Percentiles rank a stretch among this genome's conserved stretches.
Evolutionary conservation across 2,329 filamentous ascomycete species (phyloP).

Genomic region (Diaporthe destruens): DNA sequence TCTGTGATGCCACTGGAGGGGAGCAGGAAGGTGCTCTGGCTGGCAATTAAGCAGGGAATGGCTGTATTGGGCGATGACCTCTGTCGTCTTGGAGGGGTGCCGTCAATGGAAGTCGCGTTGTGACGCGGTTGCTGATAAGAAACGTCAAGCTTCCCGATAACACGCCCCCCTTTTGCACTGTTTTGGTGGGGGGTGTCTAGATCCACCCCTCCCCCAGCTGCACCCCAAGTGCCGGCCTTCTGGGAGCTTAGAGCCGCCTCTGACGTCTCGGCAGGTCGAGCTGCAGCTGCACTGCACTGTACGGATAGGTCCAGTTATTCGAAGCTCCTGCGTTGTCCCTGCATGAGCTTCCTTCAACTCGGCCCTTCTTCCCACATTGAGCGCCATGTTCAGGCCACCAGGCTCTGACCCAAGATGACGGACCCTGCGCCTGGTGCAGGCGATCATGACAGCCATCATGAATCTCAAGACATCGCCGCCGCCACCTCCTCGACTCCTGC

Average conservation of each 20-base stretch:
- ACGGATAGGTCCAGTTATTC: conserved; percentile 12
- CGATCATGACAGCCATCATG: conserved; percentile 33
- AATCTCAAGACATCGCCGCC: conserved; percentile 19
- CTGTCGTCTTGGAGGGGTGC: background rate
- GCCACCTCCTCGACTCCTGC: background rate
- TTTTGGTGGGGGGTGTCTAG: background rate
- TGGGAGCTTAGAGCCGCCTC: conserved; percentile 36
- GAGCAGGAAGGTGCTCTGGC: no score
- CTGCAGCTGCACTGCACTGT: background rate
- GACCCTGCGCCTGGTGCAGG: conserved; percentile 39
- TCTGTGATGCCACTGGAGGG: background rate
- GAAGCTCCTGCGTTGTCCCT: conserved; percentile 30
- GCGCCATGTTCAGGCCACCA: conserved; percentile 41
- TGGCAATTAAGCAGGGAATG: background rate
- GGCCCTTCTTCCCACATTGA: conserved; percentile 7
- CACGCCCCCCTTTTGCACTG: background rate
- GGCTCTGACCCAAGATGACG: conserved; percentile 41
- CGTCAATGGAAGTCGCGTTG: conserved; percentile 11
- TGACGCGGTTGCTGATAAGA: conserved; percentile 28
- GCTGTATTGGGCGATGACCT: background rate
- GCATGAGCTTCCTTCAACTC: conserved; percentile 32
- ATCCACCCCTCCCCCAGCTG: conserved; percentile 5
- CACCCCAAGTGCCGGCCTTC: background rate
- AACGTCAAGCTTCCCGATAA: background rate
- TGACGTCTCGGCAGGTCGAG: conserved; percentile 35